Percentiles rank a stretch among this genome's conserved stretches.
Conservation (phyloP, 768 basidiomycete species). For the Rhodotorula paludigena region DNA sequence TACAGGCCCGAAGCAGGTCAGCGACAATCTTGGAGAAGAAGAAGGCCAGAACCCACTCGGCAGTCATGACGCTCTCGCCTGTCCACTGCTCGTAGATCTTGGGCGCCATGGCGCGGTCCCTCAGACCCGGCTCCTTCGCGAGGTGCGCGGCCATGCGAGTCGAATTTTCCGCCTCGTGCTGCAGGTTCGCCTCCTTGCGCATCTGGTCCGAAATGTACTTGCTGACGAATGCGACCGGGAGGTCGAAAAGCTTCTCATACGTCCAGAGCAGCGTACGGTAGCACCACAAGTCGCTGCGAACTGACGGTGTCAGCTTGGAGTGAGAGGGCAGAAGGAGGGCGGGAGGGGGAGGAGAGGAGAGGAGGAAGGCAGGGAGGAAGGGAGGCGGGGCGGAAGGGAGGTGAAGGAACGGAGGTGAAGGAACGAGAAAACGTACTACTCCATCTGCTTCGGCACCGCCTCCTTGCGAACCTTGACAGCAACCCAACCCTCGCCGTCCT, state of each 20-base stretch:
- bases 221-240: slow-evolving; percentile 69
- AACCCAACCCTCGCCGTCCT: slow-evolving; percentile 57
- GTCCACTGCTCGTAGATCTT: slow-evolving; percentile 65
- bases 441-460: slow-evolving; percentile 75
- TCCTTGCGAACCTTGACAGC: slow-evolving; percentile 94
- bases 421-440: slow-evolving; percentile 52
- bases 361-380: neutral
- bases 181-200: slow-evolving; percentile 74
- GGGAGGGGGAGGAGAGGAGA: neutral
- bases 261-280: slow-evolving; percentile 48
- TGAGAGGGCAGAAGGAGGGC: neutral
- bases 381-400: neutral
- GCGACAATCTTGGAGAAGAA: neutral
- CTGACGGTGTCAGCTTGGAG: too few relatives aligned
- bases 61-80: slow-evolving; percentile 71
- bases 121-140: slow-evolving; percentile 63
- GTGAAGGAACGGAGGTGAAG: neutral
- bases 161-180: slow-evolving; percentile 73
- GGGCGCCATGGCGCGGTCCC: slow-evolving; percentile 71
- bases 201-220: slow-evolving; percentile 59
- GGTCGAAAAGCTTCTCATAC: slow-evolving; percentile 63
- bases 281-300: slow-evolving; percentile 60
- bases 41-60: slow-evolving; percentile 54
- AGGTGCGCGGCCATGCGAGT: slow-evolving; percentile 64
- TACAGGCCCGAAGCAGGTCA: neutral